phyloP scores from a whole-genome alignment of 2,329 filamentous ascomycete species.

The Lojkania enalia region DNA sequence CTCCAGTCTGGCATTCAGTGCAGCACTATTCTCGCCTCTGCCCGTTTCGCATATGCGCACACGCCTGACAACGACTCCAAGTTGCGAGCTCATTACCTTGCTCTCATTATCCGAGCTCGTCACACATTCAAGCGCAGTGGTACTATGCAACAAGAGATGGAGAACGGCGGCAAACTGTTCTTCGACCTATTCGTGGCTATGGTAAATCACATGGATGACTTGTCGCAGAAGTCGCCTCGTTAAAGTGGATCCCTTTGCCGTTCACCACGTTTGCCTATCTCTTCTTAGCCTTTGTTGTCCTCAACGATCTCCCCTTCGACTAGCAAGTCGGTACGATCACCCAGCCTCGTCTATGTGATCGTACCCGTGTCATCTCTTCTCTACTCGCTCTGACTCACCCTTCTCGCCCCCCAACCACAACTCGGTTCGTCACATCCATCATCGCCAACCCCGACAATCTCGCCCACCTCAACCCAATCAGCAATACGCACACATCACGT shows the following conservation, averaged over 20 bases:
- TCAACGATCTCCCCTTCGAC: slow-evolving; percentile 11
- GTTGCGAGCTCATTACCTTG: slow-evolving; percentile 85
- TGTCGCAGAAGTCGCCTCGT: slow-evolving; percentile 34
- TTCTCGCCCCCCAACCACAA: slow-evolving; percentile 16
- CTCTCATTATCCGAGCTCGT: slow-evolving; percentile 85
- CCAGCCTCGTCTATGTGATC: slow-evolving; percentile 18
- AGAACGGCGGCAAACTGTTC: slow-evolving; percentile 81
- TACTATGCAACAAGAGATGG: slow-evolving; percentile 96
- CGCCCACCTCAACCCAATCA: neutral
- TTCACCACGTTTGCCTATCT: slow-evolving; percentile 16
- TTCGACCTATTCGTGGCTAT: slow-evolving; percentile 93
- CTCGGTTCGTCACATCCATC: slow-evolving; percentile 10
- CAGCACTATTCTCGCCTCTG: slow-evolving; percentile 81
- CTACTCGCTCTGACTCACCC: slow-evolving; percentile 26
- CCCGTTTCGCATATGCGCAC: slow-evolving; percentile 86
- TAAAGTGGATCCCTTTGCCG: slow-evolving; percentile 19
- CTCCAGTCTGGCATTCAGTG: slow-evolving; percentile 83
- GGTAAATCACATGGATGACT: slow-evolving; percentile 74
- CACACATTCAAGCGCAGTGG: slow-evolving; percentile 90
- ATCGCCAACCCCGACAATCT: slow-evolving; percentile 1
- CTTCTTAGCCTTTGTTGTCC: slow-evolving; percentile 20
- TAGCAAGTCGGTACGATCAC: slow-evolving; percentile 9
- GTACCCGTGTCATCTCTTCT: slow-evolving; percentile 23
- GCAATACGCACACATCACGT: neutral
- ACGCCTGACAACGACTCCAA: slow-evolving; percentile 91